Evolutionary conservation across 768 basidiomycete genomes (phyloP).

Genomic region (Hygrophorus russula): DNA sequence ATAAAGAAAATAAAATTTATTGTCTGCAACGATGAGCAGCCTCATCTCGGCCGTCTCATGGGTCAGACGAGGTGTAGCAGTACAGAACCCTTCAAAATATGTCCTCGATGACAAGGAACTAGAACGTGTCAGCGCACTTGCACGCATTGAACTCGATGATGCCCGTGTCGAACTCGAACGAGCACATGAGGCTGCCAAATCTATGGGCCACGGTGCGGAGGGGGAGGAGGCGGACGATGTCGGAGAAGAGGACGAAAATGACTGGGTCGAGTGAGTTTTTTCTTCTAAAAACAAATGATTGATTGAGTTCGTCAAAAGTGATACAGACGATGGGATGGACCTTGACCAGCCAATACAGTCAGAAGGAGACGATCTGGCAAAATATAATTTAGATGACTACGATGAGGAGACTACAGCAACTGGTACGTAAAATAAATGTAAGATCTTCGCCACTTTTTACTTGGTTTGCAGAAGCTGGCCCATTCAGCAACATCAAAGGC

Average conservation of each 20-base stretch:
- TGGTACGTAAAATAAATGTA: constrained; percentile 15
- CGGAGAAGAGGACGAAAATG: constrained; percentile 36
- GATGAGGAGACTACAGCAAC: constrained; percentile 56
- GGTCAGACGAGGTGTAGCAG: constrained; percentile 75
- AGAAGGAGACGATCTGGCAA: constrained; percentile 48
- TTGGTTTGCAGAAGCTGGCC: constrained; percentile 42
- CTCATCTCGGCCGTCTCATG: constrained; percentile 68
- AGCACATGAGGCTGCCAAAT: constrained; percentile 63
- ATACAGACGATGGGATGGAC: constrained; percentile 44
- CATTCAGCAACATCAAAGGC: constrained; percentile 94
- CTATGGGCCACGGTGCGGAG: constrained; percentile 58
- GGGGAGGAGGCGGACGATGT: constrained; percentile 55
- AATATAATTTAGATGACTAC: constrained; percentile 89
- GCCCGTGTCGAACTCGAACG: constrained; percentile 77
- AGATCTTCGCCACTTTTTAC: constrained; percentile 6
- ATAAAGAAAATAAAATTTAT: neutral
- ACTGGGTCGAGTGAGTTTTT: constrained; percentile 82
- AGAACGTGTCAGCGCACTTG: constrained; percentile 79
- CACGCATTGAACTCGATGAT: constrained; percentile 82
- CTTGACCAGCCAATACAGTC: constrained; percentile 9
- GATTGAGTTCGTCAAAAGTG: constrained; percentile 10
- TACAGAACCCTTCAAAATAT: constrained; percentile 74
- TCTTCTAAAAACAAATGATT: constrained; percentile 6
- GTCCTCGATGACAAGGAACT: constrained; percentile 85
- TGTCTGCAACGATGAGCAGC: constrained; percentile 41